Evolutionary conservation across 192 early-diverging fungal genomes (phyloP), one percentile per base, ranked within the genome.

Genomic region (Coemansia sp.): DNA sequence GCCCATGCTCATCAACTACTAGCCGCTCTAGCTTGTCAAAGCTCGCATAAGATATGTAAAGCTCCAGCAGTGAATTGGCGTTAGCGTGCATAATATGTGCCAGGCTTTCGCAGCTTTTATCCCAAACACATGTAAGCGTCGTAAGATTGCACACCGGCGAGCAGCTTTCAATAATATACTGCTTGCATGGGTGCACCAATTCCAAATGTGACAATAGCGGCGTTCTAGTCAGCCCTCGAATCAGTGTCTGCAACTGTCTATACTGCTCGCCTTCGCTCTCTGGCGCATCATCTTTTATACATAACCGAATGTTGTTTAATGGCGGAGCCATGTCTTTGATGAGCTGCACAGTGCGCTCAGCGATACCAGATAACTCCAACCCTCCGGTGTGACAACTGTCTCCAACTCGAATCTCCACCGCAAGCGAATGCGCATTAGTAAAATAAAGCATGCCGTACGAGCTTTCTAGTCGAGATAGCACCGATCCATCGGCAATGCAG

Each of bases 1-100:
- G 3, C 7, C 52, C 62, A 3, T 64, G 51, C 37, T 38, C 62
- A 22, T 54, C 62, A 17, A 22, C 21, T 21, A 64, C 51, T 15
- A 64, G 62, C 38, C 51, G 21, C 17, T 37, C 51, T 11, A 55
- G 5, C 25, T 55, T 23, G 21, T 12, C 29, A 35, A 57, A 57
- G 54, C 54, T 35, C 14, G 54, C n/a, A 23, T 35, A 57, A 6
- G 32, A 12, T n/a, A 57, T 27, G 12, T 57, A 19, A 27, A 57
- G 27, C 9, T 57, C n/a, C 15, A 35, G 15, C 32, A 57, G 25
- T 11, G 32, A 17, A 17, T 35, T 14, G 23, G 12, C 4, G 19
- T 57, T 57, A 4, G 54, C 8, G 32, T 29, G 29, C 12, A 57
- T 27, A 12, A 57, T 57, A 11, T 19, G 25, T 4, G 54, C 32